Evolutionary conservation across 345 rosid genomes (phyloP).

Genomic region (Schrenkiella parvula): DNA sequence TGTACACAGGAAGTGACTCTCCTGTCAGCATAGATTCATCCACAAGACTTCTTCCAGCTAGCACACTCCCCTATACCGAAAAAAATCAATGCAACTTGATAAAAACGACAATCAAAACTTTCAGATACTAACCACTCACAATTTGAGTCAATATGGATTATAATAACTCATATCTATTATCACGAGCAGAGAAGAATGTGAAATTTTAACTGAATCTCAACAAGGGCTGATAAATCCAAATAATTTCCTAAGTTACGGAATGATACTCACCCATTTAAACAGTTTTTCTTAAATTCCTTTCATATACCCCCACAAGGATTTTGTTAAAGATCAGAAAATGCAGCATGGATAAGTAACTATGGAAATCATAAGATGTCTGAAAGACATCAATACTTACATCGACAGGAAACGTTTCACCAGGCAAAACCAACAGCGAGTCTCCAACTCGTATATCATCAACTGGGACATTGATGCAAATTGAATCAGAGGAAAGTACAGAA

Average conservation of each 20-base stretch:
- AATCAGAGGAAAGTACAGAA: constrained; percentile 69
- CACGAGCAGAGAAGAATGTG: not conserved
- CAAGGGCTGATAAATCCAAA: not conserved
- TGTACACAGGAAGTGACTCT: constrained; percentile 89
- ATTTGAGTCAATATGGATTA: not conserved
- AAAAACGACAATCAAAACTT: not conserved
- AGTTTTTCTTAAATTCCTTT: not conserved
- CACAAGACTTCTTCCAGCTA: constrained; percentile 93
- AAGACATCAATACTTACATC: constrained; percentile 55
- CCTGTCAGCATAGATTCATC: constrained; percentile 99
- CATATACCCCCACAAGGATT: not conserved
- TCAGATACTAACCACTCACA: not conserved
- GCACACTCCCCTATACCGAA: constrained; percentile 62
- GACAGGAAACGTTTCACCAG: constrained; percentile 95
- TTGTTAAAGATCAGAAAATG: not conserved
- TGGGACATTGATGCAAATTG: constrained; percentile 77
- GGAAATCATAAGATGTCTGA: constrained; percentile 7
- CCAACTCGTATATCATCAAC: constrained; percentile 90
- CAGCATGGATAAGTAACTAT: constrained; percentile 11
- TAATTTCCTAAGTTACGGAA: not conserved
- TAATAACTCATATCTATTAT: not conserved
- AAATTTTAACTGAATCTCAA: not conserved
- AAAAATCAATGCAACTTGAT: constrained; percentile 13
- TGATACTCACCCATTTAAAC: not conserved
- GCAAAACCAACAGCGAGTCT: constrained; percentile 76